Evolutionary conservation across 2,329 filamentous ascomycete species (phyloP), one percentile per base, ranked within the genome.

Genomic region (Sordariomycetes sp.): DNA sequence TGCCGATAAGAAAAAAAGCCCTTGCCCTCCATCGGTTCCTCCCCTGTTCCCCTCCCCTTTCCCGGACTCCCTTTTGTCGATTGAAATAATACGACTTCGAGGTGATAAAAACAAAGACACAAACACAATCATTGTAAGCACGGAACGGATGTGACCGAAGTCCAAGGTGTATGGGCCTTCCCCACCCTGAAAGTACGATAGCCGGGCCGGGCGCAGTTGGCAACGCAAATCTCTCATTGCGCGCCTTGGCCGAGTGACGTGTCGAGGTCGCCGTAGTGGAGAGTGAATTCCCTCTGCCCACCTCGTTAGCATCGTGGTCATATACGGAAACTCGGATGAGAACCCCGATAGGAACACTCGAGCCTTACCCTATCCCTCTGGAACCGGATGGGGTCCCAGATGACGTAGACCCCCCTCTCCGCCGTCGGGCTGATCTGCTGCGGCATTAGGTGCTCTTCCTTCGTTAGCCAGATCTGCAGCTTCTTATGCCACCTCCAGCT

Each of bases 401-500:
- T 76, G 59, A 85, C 77, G 65, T 86, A 86, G 68, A 79, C 85
- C 1, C 83, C 83, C 59, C 82, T 78, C 68, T 86, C 83, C 54
- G 81, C 78, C 56, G 72, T 78, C 13, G 76, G 75, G 56, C 79
- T 79, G 52, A 86, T 67, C 17, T 77, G 73, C 59, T 82, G 80
- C 34, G 82, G 82, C 52, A 79, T 76, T 80, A 85, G 81, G 62
- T 81, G 72, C 58, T 85, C 81, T 63, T 86, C 83, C 67, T 86
- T 86, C 5, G 83, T 86, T 54, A 86, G 69, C 83, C 83, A 86
- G 25, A 85, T 68, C 62, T 82, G 80, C 25, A 82, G 69, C 66
- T 83, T 83, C 71, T 85, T 85, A 66, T 86, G 82, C 78, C 82
- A 86, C 60, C 83, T 74, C 83, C 83, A 86, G 66, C 84, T 84